These are phyloP conservation scores for Gymnopus androsaceus DNA, from an alignment of 1,284 basidiomycete species.

Conservation along the genomic window DNA sequence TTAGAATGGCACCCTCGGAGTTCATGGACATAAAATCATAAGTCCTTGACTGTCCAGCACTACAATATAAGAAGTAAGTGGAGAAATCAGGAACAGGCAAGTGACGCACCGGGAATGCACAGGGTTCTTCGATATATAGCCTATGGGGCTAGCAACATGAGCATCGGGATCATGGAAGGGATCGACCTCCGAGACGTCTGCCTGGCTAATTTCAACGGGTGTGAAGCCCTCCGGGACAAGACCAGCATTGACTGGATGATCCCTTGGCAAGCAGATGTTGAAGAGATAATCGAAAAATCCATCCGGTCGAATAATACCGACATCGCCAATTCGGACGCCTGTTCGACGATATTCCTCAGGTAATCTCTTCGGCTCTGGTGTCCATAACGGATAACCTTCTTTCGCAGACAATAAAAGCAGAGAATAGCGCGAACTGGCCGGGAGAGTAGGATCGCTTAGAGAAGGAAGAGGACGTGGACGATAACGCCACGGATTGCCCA, in stretches of 20 bases:
- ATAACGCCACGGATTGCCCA: slow-evolving; percentile 5
- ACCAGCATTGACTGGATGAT: slow-evolving; percentile 22
- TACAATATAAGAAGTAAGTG: neutral
- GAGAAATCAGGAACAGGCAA: neutral
- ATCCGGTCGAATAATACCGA: slow-evolving; percentile 29
- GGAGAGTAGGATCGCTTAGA: slow-evolving; percentile 7
- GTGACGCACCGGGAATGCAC: neutral
- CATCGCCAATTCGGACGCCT: slow-evolving; percentile 32
- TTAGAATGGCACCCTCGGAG: slow-evolving; percentile 12
- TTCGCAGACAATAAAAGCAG: slow-evolving; percentile 10
- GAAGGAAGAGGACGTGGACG: slow-evolving; percentile 9
- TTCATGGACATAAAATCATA: slow-evolving; percentile 9
- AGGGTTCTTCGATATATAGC: neutral
- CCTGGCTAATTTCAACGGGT: slow-evolving; percentile 10
- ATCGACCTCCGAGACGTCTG: slow-evolving; percentile 17
- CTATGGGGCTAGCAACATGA: neutral
- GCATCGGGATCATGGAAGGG: slow-evolving; percentile 9
- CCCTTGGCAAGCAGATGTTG: slow-evolving; percentile 30
- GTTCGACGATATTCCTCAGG: slow-evolving; percentile 23
- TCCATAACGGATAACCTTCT: slow-evolving; percentile 34
- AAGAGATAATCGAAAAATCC: slow-evolving; percentile 37
- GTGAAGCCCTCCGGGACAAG: slow-evolving; percentile 24
- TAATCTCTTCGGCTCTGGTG: slow-evolving; percentile 28
- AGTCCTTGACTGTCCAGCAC: neutral
- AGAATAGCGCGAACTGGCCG: slow-evolving; percentile 9